Evolutionary conservation across 2,329 filamentous ascomycete genomes (phyloP), one percentile per base, ranked within the genome.

Genomic region (Ophiostoma piceae): DNA sequence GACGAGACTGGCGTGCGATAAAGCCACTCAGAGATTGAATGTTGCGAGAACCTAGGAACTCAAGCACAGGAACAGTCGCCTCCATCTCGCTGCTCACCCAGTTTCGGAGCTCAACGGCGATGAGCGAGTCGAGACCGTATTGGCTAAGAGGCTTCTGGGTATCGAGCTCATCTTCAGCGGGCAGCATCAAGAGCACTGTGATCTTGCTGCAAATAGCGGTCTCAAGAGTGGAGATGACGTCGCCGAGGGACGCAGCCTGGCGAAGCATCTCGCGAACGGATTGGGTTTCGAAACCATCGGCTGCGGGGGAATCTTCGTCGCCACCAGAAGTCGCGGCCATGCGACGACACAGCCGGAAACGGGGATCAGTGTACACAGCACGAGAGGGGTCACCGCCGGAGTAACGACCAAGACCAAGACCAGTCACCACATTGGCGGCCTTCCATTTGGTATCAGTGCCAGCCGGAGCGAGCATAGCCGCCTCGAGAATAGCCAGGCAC

Each of bases 401-500:
- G 67, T 71, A 72, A 29, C 72, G 68, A 64, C 71, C 73, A 16
- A 72, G 72, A 47, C 72, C 72, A 26, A 75, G 65, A 29, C 74
- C 74, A 2, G 73, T 73, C 54, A 73, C 70, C 14, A 73, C 67
- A 67, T 77, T 73, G 37, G 70, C 69, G 7, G 69, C 43, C 37
- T 39, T 11, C 67, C 67, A 67, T 3, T 43, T 14, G 29, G 65
- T 2, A 22, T 9, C 47, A 4, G 69, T 29, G 16, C 47, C 32
- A 66, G 37, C 2, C 41, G 65, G n/a, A 16, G 47, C 35, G 3
- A 65, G 14, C 71, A 72, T 71, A 71, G 74, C 69, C 71, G 75
- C n/a, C 54, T 72, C 73, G 35, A 76, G 47, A 32, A 77, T 68
- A 0, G 74, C 74, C n/a, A 73, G 72, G n/a, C 65, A 69, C 29